Conservation (phyloP, 2,329 filamentous ascomycete genomes). For the Xylaria sp. region DNA sequence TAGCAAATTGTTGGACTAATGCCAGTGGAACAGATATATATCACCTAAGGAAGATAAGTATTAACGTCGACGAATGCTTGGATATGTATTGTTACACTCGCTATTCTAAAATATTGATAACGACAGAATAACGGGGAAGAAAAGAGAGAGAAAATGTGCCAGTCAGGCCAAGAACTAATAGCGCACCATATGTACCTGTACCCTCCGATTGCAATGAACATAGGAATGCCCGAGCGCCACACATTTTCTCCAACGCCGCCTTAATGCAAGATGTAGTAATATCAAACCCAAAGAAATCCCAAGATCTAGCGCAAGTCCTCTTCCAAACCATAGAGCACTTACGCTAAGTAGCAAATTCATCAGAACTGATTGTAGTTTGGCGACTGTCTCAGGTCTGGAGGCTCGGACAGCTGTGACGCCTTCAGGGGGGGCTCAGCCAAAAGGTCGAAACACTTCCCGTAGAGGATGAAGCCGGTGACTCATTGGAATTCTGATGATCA, state of each 20-base stretch:
- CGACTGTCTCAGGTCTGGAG: background rate
- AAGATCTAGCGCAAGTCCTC: background rate
- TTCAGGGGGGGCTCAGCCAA: background rate
- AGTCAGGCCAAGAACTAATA: background rate
- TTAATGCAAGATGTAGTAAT: slow-evolving; percentile 28
- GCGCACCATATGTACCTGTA: background rate
- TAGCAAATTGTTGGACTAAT: too few relatives aligned
- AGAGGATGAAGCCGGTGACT: background rate
- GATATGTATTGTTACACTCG: slow-evolving; percentile 13
- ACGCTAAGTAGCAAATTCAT: background rate
- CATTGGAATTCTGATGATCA: background rate
- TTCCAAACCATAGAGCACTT: too few relatives aligned
- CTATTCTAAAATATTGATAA: background rate
- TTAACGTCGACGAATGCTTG: background rate
- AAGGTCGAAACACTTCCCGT: background rate
- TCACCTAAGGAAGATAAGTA: too few relatives aligned
- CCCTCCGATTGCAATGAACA: background rate
- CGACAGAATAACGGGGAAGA: background rate
- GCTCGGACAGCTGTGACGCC: background rate
- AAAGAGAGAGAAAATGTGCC: background rate
- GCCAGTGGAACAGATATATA: background rate
- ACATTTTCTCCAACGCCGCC: slow-evolving; percentile 25
- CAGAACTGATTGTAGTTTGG: background rate
- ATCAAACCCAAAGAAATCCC: background rate
- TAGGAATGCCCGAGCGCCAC: background rate